phyloP scores from a whole-genome alignment of 139 green algal species.

The Eudorina sp. region DNA sequence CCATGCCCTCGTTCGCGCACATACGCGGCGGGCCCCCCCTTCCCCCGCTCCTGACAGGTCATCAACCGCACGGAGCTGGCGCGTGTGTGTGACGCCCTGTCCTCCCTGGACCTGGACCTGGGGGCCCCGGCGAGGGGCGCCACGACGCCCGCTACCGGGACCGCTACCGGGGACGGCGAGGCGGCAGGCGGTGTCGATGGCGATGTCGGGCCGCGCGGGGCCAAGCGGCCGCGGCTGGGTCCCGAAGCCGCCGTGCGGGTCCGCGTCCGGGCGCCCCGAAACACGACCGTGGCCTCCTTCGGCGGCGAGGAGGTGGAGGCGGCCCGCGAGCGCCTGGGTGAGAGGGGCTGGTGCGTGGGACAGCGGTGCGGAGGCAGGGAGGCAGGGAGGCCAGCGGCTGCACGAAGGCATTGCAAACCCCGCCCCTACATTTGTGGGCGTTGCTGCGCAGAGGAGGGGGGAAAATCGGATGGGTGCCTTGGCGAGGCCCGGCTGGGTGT shows the following conservation, averaged over 20 bases:
- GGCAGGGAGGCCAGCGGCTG: no score
- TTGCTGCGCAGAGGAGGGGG: no score
- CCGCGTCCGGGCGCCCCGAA: slow-evolving; percentile 26
- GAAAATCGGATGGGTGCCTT: no score
- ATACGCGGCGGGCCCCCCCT: no score
- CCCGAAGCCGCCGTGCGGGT: not conserved
- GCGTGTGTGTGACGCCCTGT: not conserved
- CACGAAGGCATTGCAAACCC: no score
- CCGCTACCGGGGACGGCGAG: not conserved
- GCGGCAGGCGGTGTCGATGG: not conserved
- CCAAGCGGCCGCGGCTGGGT: not conserved
- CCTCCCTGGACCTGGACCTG: slow-evolving; percentile 24
- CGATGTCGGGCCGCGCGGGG: not conserved
- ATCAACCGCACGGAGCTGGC: slow-evolving; percentile 54
- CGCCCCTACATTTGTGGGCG: no score
- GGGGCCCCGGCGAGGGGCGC: no score
- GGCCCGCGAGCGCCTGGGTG: not conserved
- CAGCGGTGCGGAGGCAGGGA: no score
- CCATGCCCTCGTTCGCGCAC: no score
- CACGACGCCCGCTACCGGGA: no score
- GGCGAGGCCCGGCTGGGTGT: no score
- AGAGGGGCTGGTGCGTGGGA: no score
- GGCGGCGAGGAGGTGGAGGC: not conserved
- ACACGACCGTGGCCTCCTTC: slow-evolving; percentile 10
- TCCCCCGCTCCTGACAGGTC: slow-evolving; percentile 39